Conservation (phyloP, 148 eudicot species). For the Persicaria tinctoria region DNA sequence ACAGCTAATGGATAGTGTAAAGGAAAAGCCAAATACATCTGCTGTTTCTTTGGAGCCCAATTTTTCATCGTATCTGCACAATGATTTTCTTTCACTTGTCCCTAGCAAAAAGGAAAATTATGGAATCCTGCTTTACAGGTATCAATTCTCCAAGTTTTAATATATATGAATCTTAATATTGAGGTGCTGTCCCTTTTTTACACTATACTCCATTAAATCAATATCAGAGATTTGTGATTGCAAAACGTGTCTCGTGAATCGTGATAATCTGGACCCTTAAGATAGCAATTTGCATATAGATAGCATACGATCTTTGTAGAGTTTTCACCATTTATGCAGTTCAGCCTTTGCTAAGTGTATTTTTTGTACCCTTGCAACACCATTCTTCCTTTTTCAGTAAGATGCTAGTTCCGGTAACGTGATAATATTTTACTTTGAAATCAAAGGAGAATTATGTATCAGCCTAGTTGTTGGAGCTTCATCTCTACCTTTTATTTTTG, state of each 20-base stretch:
- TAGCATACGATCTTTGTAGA: background rate
- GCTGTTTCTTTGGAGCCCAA: conserved; percentile 84
- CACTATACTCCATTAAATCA: background rate
- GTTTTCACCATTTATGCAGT: background rate
- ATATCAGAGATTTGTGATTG: background rate
- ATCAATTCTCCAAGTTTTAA: conserved; percentile 8
- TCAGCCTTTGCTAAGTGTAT: background rate
- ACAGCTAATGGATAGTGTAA: conserved; percentile 82
- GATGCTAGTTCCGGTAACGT: background rate
- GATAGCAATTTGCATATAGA: background rate
- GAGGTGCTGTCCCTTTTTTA: background rate
- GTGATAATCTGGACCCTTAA: background rate
- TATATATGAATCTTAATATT: background rate
- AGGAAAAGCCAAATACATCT: conserved; percentile 77
- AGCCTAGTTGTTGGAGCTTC: background rate
- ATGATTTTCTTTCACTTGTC: conserved; percentile 54
- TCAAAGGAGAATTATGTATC: background rate
- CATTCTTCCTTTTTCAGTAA: background rate
- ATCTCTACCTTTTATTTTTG: background rate
- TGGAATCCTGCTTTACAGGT: conserved; percentile 65
- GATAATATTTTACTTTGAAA: background rate
- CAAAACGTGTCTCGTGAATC: background rate
- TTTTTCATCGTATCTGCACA: conserved; percentile 64
- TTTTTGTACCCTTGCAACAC: background rate
- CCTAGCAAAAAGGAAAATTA: conserved; percentile 50